Evolutionary conservation across 495 filamentous ascomycete genomes (phyloP), one percentile per base, ranked within the genome.

Genomic region (Talaromyces ruber): DNA sequence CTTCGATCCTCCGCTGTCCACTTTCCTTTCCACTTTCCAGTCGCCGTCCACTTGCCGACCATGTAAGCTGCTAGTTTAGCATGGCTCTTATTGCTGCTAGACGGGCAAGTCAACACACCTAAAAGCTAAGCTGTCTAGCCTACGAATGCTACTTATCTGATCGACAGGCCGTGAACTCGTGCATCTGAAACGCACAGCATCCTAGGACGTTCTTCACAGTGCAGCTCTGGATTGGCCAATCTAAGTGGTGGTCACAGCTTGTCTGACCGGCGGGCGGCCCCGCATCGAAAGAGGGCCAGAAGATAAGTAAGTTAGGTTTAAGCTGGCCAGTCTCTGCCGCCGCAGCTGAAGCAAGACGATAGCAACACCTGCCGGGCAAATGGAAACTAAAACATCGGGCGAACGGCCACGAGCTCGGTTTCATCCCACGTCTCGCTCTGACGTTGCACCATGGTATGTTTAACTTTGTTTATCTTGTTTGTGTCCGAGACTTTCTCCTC

Each of bases 361-460:
- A 22, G 51, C 26, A 54, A 28, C 51, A 28, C 29, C 24, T 56
- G 26, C 56, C 62, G 62, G 62, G 62, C 62, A 57, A 63, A 63
- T 59, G 62, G 62, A 63, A 52, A 37, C 55, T 63, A 59, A 43
- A 30, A 4, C 54, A 16, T 28, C 59, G 37, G 37, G 2, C 45
- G 59, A 51, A 25, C 59, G 43, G 43, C 43, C 59, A 59, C 57
- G 43, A 32, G 37, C 59, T 50, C 59, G 24, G 52, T 9, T 45
- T 30, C 59, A 39, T 29, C 21, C 59, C 43, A 18, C 39, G 25
- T 30, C 59, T 51, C 26, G 32, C 21, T 12, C 45, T 51, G 59
- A 45, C 54, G 54, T 57, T 57, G 26, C 54, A 30, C 12, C 54
- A 9, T 57, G 54, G 54, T 57, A 57, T 21, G 54, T 55, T 55